Conservation (phyloP, 2,329 filamentous ascomycete species). For the Aspergillus sp. region DNA sequence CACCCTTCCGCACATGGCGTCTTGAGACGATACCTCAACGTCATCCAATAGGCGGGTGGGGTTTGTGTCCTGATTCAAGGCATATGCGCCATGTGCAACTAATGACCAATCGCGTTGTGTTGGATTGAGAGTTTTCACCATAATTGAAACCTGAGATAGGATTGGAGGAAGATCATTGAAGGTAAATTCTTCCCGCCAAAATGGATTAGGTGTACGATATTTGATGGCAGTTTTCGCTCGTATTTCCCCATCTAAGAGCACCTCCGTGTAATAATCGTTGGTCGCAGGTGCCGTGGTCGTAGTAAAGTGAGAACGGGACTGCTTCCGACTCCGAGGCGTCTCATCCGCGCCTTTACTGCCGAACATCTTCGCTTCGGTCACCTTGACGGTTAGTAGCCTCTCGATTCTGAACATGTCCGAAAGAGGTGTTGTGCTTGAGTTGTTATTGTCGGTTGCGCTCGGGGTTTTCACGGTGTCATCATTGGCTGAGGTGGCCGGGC, state of each 20-base stretch:
- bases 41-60: constrained; percentile 44
- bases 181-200: constrained; percentile 51
- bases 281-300: constrained; percentile 27
- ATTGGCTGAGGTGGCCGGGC: constrained; percentile 48
- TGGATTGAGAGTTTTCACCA: constrained; percentile 48
- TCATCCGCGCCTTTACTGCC: constrained; percentile 34
- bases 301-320: constrained; percentile 31
- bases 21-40: constrained; percentile 49
- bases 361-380: constrained; percentile 62
- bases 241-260: constrained; percentile 49
- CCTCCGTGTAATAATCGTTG: constrained; percentile 50
- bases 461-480: constrained; percentile 45
- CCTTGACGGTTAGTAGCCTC: constrained; percentile 57
- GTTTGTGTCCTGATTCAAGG: constrained; percentile 41
- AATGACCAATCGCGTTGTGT: constrained; percentile 52
- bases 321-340: constrained; percentile 32
- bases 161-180: constrained; percentile 50
- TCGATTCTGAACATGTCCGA: constrained; percentile 68
- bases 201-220: constrained; percentile 45
- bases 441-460: constrained; percentile 25
- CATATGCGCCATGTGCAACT: constrained; percentile 45
- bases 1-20: constrained; percentile 57
- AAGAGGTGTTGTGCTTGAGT: constrained; percentile 35
- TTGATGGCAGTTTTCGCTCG: constrained; percentile 51
- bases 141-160: constrained; percentile 46